A percentile compares a stretch with the other conserved stretches of the same genome.
Conservation (phyloP, 495 filamentous ascomycete genomes). For the Hyaloscypha bicolor region DNA sequence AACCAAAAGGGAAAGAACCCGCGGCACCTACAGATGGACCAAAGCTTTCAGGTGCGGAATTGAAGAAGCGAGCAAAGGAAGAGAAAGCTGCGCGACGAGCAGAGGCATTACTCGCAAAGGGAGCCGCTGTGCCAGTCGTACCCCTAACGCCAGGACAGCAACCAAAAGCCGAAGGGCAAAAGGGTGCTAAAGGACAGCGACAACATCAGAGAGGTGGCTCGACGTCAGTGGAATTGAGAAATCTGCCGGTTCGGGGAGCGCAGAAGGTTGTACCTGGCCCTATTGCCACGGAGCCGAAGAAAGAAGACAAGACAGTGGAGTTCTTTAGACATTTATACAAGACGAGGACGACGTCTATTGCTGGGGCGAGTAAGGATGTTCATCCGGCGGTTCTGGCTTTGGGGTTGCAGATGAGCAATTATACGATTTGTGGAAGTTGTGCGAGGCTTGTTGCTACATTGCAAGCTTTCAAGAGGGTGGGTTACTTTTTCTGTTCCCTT, state of each 20-base stretch:
- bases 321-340: constrained; percentile 88
- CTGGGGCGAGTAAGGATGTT: constrained; percentile 82
- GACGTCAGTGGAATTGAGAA: constrained; percentile 30
- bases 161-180: constrained; percentile 44
- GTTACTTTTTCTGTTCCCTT: constrained; percentile 25
- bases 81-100: constrained; percentile 77
- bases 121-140: constrained; percentile 29
- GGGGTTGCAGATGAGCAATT: constrained; percentile 88
- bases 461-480: constrained; percentile 83
- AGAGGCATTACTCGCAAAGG: constrained; percentile 50
- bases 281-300: constrained; percentile 38
- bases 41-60: constrained; percentile 64
- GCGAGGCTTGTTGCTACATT: constrained; percentile 86
- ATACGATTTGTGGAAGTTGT: constrained; percentile 86
- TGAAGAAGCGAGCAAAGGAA: constrained; percentile 77
- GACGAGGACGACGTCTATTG: constrained; percentile 69
- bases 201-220: constrained; percentile 38
- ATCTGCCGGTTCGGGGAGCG: constrained; percentile 37
- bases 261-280: constrained; percentile 40
- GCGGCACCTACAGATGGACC: constrained; percentile 32
- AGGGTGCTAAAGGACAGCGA: constrained; percentile 26
- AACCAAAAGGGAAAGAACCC: constrained; percentile 39
- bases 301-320: constrained; percentile 72
- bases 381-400: constrained; percentile 85
- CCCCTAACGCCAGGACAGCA: constrained; percentile 7